Evolutionary conservation across 176 grass and related monocot genomes (phyloP).

Genomic region (Aechmea fasciata): DNA sequence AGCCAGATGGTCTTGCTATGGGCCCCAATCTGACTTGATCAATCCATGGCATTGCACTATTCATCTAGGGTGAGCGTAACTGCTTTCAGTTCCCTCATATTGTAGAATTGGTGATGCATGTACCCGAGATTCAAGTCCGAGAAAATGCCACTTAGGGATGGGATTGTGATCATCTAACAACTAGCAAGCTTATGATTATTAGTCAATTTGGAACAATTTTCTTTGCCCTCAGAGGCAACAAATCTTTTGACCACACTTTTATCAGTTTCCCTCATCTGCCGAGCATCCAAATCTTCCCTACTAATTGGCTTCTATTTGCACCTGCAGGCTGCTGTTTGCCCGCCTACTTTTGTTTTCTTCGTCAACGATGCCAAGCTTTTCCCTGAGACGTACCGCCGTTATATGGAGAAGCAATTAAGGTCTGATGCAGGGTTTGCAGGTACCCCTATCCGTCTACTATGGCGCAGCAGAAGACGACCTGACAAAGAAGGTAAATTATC

Average conservation of each 20-base stretch:
- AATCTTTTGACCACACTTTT: too few relatives aligned
- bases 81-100: too few relatives aligned
- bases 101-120: too few relatives aligned
- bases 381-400: constrained; percentile 68
- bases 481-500: constrained; percentile 43
- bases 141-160: too few relatives aligned
- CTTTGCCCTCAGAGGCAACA: not conserved
- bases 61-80: too few relatives aligned
- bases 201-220: not conserved
- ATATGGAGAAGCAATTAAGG: constrained; percentile 94
- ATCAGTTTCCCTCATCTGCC: too few relatives aligned
- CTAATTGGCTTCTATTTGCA: not conserved
- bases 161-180: too few relatives aligned
- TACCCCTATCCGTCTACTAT: constrained; percentile 75
- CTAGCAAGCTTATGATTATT: not conserved
- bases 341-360: constrained; percentile 91
- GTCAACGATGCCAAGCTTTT: constrained; percentile 92
- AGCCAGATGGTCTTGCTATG: too few relatives aligned
- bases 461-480: constrained; percentile 62
- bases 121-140: too few relatives aligned
- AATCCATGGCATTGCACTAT: too few relatives aligned
- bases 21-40: too few relatives aligned
- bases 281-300: too few relatives aligned
- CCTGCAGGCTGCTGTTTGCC: constrained; percentile 64
- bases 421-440: constrained; percentile 78